These are phyloP conservation scores for Mycena epipterygia DNA, from an alignment of 768 basidiomycete species.

Conservation along the genomic window DNA sequence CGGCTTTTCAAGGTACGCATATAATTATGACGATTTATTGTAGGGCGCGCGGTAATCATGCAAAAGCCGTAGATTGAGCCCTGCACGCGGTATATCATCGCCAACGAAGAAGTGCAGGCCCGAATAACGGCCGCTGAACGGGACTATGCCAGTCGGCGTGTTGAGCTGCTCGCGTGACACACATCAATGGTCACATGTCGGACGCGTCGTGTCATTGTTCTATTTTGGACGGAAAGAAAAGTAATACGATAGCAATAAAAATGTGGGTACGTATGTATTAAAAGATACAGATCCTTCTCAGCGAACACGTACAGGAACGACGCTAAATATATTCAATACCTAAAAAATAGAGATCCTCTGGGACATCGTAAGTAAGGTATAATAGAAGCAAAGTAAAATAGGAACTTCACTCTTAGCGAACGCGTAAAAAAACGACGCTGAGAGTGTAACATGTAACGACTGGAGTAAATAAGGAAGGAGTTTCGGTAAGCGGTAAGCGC, in stretches of 20 bases:
- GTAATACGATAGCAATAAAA: neutral
- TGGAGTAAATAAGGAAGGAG: too few species aligned
- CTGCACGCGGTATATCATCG: slow-evolving; percentile 84
- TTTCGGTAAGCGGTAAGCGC: too few species aligned
- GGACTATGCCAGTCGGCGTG: slow-evolving; percentile 81
- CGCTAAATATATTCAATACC: too few species aligned
- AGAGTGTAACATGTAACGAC: neutral
- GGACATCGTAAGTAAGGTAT: too few species aligned
- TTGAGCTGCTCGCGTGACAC: neutral
- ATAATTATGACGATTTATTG: slow-evolving; percentile 5
- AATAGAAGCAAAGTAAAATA: too few species aligned
- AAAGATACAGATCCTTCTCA: too few species aligned
- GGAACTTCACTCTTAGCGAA: too few species aligned
- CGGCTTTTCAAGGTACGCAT: slow-evolving; percentile 83
- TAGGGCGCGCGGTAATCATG: slow-evolving; percentile 35
- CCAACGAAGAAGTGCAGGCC: slow-evolving; percentile 79
- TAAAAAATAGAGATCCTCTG: too few species aligned
- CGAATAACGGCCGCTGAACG: slow-evolving; percentile 87
- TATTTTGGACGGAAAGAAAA: neutral
- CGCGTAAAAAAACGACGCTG: neutral
- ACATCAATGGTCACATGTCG: slow-evolving; percentile 2
- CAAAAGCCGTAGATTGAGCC: slow-evolving; percentile 80
- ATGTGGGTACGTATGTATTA: too few species aligned
- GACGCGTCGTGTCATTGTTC: slow-evolving; percentile 4
- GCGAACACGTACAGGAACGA: too few species aligned